A percentile compares a stretch with the other conserved stretches of the same genome.
Conservation (phyloP, 2,329 filamentous ascomycete species). For the Pestalotiopsis sp. region DNA sequence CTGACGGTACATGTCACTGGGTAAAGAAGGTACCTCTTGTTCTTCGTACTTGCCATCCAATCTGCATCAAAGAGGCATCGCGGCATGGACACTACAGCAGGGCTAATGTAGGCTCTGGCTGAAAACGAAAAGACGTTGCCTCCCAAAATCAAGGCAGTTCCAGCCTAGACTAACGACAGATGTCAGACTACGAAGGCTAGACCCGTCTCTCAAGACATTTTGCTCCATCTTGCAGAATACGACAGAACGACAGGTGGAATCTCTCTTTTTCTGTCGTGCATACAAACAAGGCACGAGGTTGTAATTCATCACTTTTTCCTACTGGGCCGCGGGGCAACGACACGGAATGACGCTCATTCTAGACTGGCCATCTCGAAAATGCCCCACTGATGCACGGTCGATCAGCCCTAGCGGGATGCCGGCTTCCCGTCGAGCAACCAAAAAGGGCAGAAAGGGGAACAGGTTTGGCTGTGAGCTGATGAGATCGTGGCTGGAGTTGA, state of each 20-base stretch:
- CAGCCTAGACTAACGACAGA: neutral
- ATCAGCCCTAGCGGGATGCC: slow-evolving; percentile 8
- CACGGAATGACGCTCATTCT: slow-evolving; percentile 1
- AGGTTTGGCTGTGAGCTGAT: neutral
- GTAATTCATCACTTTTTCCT: too few species aligned
- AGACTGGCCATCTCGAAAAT: neutral
- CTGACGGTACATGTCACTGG: neutral
- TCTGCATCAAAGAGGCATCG: neutral
- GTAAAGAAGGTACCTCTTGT: neutral
- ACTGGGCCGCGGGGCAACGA: neutral
- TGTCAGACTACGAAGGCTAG: neutral
- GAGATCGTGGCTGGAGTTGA: neutral
- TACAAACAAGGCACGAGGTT: neutral
- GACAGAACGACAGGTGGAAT: neutral
- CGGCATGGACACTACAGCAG: neutral
- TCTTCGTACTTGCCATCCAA: neutral
- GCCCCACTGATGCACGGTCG: slow-evolving; percentile 5
- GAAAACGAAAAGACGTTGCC: neutral
- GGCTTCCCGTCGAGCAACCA: neutral
- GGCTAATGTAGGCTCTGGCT: neutral
- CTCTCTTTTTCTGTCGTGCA: neutral
- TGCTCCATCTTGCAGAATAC: neutral
- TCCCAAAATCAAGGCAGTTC: neutral
- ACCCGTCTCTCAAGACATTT: neutral
- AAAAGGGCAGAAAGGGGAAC: neutral